Conservation (phyloP, 768 basidiomycete species). For the Xerocomellus amylosporus region DNA sequence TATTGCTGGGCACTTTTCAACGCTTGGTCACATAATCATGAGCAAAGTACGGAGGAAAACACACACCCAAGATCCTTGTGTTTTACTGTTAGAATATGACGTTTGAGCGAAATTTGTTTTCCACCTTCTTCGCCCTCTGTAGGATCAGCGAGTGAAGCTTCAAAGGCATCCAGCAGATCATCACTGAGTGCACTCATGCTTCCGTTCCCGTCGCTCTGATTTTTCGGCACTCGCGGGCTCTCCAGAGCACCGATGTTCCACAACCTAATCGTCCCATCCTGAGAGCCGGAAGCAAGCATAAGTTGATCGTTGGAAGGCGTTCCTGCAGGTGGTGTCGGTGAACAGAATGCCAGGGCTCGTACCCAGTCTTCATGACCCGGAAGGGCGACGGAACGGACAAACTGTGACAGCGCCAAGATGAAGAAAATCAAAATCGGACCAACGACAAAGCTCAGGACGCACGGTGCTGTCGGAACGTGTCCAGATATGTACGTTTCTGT, state of each 20-base stretch:
- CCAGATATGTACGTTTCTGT: conserved; percentile 75
- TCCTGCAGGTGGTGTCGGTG: conserved; percentile 25
- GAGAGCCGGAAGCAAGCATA: conserved; percentile 88
- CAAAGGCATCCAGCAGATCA: conserved; percentile 85
- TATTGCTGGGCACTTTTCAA: conserved; percentile 48
- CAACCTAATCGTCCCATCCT: conserved; percentile 89
- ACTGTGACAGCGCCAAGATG: conserved; percentile 37
- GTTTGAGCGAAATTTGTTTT: conserved; percentile 84
- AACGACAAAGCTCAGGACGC: conserved; percentile 19
- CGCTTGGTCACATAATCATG: conserved; percentile 10
- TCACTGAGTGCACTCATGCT: conserved; percentile 45
- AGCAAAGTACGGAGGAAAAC: conserved; percentile 23
- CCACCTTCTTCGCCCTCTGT: conserved; percentile 76
- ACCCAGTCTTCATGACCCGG: conserved; percentile 97
- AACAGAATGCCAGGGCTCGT: conserved; percentile 68
- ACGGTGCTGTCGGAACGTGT: conserved; percentile 60
- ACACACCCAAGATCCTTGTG: conserved; percentile 27
- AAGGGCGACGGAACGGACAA: conserved; percentile 55
- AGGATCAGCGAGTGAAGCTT: conserved; percentile 71
- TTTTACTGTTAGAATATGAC: conserved; percentile 72
- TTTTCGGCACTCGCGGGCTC: conserved; percentile 3
- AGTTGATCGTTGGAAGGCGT: conserved; percentile 40
- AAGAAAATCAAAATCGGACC: not conserved
- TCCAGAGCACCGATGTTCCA: conserved; percentile 75
- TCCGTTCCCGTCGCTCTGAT: conserved; percentile 16